Conservation (phyloP, 2,329 filamentous ascomycete genomes). For the Penicillium capsulatum region DNA sequence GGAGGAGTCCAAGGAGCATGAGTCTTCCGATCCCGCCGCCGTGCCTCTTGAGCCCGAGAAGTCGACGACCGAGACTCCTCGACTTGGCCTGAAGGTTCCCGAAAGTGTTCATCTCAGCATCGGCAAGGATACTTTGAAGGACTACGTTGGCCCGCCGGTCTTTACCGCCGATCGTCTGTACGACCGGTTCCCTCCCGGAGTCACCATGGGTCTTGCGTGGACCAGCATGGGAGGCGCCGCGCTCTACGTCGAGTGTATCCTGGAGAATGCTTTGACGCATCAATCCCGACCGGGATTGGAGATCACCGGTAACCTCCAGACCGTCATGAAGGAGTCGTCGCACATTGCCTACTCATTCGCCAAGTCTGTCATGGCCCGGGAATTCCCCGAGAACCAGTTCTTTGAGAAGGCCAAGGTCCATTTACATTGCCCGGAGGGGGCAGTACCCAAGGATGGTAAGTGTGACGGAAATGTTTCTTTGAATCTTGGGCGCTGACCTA, state of each 20-base stretch:
- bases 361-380: constrained; percentile 78
- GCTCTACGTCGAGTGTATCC: constrained; percentile 93
- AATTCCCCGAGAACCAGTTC: constrained; percentile 88
- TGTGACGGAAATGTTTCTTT: constrained; percentile 5
- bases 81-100: constrained; percentile 75
- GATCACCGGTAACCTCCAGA: constrained; percentile 90
- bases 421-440: constrained; percentile 92
- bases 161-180: constrained; percentile 96
- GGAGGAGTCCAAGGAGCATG: constrained; percentile 58
- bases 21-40: constrained; percentile 59
- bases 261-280: constrained; percentile 74
- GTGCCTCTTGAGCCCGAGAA: constrained; percentile 47
- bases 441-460: constrained; percentile 82
- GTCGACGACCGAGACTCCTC: constrained; percentile 55
- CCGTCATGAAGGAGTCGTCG: constrained; percentile 97
- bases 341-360: constrained; percentile 93
- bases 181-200: constrained; percentile 86
- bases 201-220: constrained; percentile 97
- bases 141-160: constrained; percentile 92
- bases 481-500: background rate
- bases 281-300: constrained; percentile 75
- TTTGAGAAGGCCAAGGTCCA: constrained; percentile 95
- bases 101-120: constrained; percentile 83
- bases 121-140: constrained; percentile 82
- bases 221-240: constrained; percentile 95